These are phyloP conservation scores for Rhamnella rubrinervis DNA, from an alignment of 331 rosid species.

Conservation along the genomic window DNA sequence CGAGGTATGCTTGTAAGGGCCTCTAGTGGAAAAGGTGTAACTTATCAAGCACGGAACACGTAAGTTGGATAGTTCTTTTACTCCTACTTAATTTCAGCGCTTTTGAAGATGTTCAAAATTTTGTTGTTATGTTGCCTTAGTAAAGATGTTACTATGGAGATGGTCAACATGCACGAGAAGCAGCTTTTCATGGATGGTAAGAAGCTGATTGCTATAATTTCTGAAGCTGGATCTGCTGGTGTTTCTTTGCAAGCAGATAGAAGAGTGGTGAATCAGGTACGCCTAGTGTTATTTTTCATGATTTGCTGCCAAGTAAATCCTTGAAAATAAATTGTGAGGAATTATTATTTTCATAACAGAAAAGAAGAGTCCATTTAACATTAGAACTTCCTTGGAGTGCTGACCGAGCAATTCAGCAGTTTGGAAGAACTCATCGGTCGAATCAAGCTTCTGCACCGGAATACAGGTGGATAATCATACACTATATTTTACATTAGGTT, in stretches of 20 bases:
- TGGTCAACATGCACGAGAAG: slow-evolving; percentile 96
- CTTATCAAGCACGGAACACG: slow-evolving; percentile 82
- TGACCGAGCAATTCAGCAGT: slow-evolving; percentile 94
- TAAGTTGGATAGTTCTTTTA: slow-evolving; percentile 38
- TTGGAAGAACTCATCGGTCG: slow-evolving; percentile 94
- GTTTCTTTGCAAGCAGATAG: slow-evolving; percentile 94
- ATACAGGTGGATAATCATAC: slow-evolving; percentile 55
- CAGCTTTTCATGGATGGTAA: slow-evolving; percentile 87
- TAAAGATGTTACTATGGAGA: slow-evolving; percentile 80
- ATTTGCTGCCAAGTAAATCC: not conserved
- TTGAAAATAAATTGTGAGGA: not conserved
- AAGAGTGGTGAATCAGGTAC: slow-evolving; percentile 79
- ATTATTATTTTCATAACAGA: slow-evolving; percentile 44
- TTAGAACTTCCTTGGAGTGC: slow-evolving; percentile 98
- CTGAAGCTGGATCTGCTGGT: slow-evolving; percentile 97
- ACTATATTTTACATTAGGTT: slow-evolving; percentile 5
- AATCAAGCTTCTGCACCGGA: slow-evolving; percentile 96
- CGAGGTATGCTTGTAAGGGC: slow-evolving; percentile 93
- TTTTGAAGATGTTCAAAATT: slow-evolving; percentile 18
- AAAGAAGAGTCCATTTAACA: slow-evolving; percentile 87
- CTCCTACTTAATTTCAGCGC: not conserved
- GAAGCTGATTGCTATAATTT: slow-evolving; percentile 78
- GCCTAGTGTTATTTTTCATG: slow-evolving; percentile 9
- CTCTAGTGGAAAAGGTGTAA: slow-evolving; percentile 80
- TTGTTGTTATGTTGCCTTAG: slow-evolving; percentile 35